Evolutionary conservation across 169 alveolate genomes (phyloP).

Genomic region (Plasmodium fragile): DNA sequence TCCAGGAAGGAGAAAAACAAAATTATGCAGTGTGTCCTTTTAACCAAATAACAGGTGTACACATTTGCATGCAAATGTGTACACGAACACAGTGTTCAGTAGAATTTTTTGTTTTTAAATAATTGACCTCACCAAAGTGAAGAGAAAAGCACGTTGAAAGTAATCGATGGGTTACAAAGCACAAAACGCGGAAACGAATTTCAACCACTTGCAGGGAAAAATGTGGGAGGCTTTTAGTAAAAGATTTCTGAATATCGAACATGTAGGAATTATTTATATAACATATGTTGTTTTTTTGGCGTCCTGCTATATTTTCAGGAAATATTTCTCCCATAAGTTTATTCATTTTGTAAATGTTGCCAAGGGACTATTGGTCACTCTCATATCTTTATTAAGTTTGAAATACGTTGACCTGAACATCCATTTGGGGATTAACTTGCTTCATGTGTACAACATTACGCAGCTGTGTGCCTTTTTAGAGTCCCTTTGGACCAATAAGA

Average conservation of each 20-base stretch:
- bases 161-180: background rate
- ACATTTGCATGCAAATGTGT: conserved; percentile 11
- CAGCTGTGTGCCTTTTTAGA: conserved; percentile 65
- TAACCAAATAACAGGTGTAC: background rate
- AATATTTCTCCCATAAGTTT: conserved; percentile 25
- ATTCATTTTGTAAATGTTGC: conserved; percentile 32
- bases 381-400: conserved; percentile 50
- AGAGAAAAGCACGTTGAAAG: conserved; percentile 3
- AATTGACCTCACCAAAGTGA: background rate
- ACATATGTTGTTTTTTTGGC: conserved; percentile 18
- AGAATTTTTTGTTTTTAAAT: background rate
- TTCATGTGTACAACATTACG: conserved; percentile 48
- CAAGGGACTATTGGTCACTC: conserved; percentile 7
- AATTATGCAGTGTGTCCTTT: background rate
- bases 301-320: conserved; percentile 45
- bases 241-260: conserved; percentile 20
- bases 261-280: conserved; percentile 46
- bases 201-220: background rate
- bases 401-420: conserved; percentile 33
- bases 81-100: conserved; percentile 3
- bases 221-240: conserved; percentile 4
- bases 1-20: background rate
- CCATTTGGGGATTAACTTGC: conserved; percentile 50
- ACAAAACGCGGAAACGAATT: background rate
- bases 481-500: background rate